These are phyloP conservation scores for Nemania sp. DNA, from an alignment of 2,329 filamentous ascomycete genomes.

Conservation along the genomic window DNA sequence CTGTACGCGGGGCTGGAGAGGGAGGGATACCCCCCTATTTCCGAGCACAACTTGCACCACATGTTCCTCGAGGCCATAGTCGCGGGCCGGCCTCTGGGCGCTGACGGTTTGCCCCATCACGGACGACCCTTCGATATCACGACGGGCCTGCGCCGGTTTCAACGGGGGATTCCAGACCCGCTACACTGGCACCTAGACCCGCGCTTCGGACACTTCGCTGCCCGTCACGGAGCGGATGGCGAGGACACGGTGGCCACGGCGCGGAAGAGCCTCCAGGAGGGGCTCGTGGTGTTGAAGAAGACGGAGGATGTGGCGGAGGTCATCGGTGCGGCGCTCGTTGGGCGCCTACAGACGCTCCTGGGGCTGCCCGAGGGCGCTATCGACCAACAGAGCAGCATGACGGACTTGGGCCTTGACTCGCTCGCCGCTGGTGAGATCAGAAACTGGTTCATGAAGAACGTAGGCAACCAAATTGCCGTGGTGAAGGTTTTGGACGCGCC, in stretches of 20 bases:
- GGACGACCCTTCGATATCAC: slow-evolving; percentile 43
- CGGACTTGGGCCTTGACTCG: slow-evolving; percentile 48
- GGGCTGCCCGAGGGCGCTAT: slow-evolving; percentile 36
- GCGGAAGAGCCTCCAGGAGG: slow-evolving; percentile 37
- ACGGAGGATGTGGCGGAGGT: slow-evolving; percentile 32
- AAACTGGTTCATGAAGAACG: slow-evolving; percentile 43
- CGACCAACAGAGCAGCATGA: slow-evolving; percentile 40
- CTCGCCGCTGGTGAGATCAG: slow-evolving; percentile 48
- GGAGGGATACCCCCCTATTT: slow-evolving; percentile 53
- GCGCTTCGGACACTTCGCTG: slow-evolving; percentile 48
- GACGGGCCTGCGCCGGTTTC: slow-evolving; percentile 48
- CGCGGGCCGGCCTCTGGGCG: slow-evolving; percentile 43
- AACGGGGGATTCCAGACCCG: slow-evolving; percentile 35
- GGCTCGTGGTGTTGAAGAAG: slow-evolving; percentile 33
- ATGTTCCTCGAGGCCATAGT: slow-evolving; percentile 57
- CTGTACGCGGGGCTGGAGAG: slow-evolving; percentile 48
- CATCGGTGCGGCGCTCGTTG: slow-evolving; percentile 38
- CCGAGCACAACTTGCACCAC: slow-evolving; percentile 56
- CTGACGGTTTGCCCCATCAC: neutral
- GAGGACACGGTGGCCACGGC: neutral
- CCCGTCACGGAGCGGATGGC: slow-evolving; percentile 23
- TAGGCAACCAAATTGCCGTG: slow-evolving; percentile 41
- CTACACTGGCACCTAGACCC: slow-evolving; percentile 51
- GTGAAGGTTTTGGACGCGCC: slow-evolving; percentile 40
- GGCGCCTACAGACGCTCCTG: slow-evolving; percentile 40